Evolutionary conservation across 495 filamentous ascomycete genomes (phyloP), one percentile per base, ranked within the genome.

Genomic region (Penicillium bovifimosum): DNA sequence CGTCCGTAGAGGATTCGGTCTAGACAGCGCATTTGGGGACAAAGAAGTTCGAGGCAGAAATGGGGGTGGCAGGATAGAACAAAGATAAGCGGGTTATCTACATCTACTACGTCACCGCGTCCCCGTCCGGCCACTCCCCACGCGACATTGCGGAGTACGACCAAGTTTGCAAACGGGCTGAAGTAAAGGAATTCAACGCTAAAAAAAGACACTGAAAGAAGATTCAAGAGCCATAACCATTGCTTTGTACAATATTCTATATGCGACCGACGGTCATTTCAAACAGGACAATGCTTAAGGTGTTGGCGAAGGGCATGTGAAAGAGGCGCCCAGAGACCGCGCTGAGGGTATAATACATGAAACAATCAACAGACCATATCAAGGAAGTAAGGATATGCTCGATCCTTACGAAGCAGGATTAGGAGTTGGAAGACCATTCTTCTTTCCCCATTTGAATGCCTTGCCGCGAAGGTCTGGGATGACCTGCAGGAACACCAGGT

Each of bases 401-500:
- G 33, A 28, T 50, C 29, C 9, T n/a, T 34, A 44, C 31, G 36
- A 43, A 28, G 41, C 16, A 11, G 47, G 52, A 36, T 18, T 48
- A 11, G 44, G 5, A 4, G 55, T 54, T 2, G 68, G 65, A 49
- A 73, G 57, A 17, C 74, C 74, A 39, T 76, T 67, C 59, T 66
- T 65, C 55, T 66, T 63, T 17, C 74, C 74, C 72, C 71, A 76
- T 42, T 71, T 66, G 56, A 68, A 75, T 3, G 74, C 67, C 52
- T 73, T 71, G 55, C 61, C 68, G 38, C 68, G 67, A 43, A 76
- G 65, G 41, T 76, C 74, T 3, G 69, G 66, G 51, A 70, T 70
- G 26, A 76, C 68, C 27, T 70, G 66, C 17, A 74, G 58, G 55
- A 72, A 74, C 14, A 70, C 67, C 56, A 76, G 29, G 51, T 65